phyloP scores from a whole-genome alignment of 345 rosid species.

The Pistacia vera region DNA sequence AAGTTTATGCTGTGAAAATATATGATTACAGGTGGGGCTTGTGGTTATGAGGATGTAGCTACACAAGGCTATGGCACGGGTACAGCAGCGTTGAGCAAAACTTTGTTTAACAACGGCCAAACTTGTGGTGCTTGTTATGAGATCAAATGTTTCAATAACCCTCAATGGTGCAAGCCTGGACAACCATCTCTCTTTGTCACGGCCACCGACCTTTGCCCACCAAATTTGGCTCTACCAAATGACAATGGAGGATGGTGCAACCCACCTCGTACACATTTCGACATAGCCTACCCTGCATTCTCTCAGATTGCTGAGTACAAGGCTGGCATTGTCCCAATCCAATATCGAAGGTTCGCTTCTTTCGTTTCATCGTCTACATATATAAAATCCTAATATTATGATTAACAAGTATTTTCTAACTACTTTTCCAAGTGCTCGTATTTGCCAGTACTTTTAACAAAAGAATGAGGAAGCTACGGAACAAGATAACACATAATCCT shows the following conservation, averaged over 20 bases:
- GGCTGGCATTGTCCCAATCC: too few species aligned
- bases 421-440: too few species aligned
- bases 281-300: too few species aligned
- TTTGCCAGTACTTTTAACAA: too few species aligned
- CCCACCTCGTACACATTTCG: slow-evolving; percentile 47
- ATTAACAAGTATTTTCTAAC: too few species aligned
- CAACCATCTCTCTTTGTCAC: slow-evolving; percentile 47
- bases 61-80: slow-evolving; percentile 55
- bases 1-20: neutral
- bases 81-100: slow-evolving; percentile 12
- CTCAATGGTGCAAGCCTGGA: slow-evolving; percentile 37
- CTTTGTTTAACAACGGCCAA: slow-evolving; percentile 52
- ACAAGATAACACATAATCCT: too few species aligned
- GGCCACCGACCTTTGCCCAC: slow-evolving; percentile 75
- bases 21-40: slow-evolving; percentile 32
- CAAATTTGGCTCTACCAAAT: slow-evolving; percentile 59
- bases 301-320: too few species aligned
- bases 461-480: too few species aligned
- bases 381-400: too few species aligned
- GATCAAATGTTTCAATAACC: slow-evolving; percentile 44
- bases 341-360: too few species aligned
- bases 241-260: slow-evolving; percentile 91
- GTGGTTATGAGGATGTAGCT: slow-evolving; percentile 50
- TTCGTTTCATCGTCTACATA: too few species aligned
- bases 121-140: slow-evolving; percentile 57